Evolutionary conservation across 1,284 basidiomycete genomes (phyloP), one percentile per base, ranked within the genome.

Genomic region (Boletellus deceptivus): DNA sequence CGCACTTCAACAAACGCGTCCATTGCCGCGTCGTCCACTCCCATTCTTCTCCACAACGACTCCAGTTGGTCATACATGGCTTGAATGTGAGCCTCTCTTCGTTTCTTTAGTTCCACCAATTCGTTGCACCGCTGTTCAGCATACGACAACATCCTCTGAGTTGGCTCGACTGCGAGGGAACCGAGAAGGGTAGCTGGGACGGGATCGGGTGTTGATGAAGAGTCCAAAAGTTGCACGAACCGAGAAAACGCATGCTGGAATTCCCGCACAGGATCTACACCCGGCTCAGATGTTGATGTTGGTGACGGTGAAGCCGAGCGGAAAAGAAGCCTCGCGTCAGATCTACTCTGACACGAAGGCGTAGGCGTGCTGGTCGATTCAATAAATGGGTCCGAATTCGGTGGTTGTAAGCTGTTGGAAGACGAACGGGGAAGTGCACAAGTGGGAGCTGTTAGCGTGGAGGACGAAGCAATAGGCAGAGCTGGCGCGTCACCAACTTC

Each of bases 41-140:
- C 91, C 48, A 93, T 75, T 51, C 90, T 72, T 48, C 77, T 78
- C 91, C 91, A 94, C 3, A 94, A 75, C 0, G 79, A 79, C 62
- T 91, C 91, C 1, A 94, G 77, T 55, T 91, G 84, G 65, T 94
- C 91, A 62, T 92, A 94, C 76, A 93, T 85, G 1, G 82, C 77
- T 64, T 94, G 92, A 34, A 94, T 93, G 56, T 84, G 82, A 4
- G 79, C 70, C 61, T 92, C 89, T 14, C 91, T 76, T 27, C 77
- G 72, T 31, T 77, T 75, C 66, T 91, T 91, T 46, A 81, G 73
- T 13, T 85, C 82, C 54, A 84, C 82, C 27, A 93, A 74, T n/a
- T 80, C 78, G 0, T 70, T 58, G n/a, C 75, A 78, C 27, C 81
- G 72, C 20, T 72, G 64, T 33, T 77, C 72, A 0, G 86, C 83